A percentile compares a stretch with the other conserved stretches of the same genome.
phyloP scores from a whole-genome alignment of 2,329 filamentous ascomycete genomes.

The Colletotrichum sp. region DNA sequence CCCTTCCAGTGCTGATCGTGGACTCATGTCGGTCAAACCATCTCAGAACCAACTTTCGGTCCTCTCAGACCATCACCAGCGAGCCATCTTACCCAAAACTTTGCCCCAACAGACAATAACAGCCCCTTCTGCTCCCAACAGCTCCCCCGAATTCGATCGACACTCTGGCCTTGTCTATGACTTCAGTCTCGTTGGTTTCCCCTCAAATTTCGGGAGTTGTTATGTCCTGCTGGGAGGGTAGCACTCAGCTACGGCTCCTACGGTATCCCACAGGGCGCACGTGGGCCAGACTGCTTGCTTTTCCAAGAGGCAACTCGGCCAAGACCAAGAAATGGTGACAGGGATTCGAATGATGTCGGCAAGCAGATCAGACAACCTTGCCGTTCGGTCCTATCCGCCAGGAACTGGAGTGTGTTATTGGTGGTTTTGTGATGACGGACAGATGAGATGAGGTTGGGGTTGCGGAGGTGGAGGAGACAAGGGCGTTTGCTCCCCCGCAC shows the following conservation, averaged over 20 bases:
- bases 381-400: conserved; percentile 15
- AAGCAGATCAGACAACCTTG: conserved; percentile 16
- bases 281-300: neutral
- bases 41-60: neutral
- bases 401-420: conserved; percentile 8
- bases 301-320: neutral
- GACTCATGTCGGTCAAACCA: neutral
- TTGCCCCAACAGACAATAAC: neutral
- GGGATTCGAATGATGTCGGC: conserved; percentile 5
- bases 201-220: neutral
- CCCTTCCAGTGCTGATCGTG: neutral
- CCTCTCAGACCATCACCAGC: neutral
- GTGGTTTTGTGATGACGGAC: neutral
- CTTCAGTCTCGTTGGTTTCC: neutral
- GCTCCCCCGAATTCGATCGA: neutral
- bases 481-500: conserved; percentile 15
- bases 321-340: neutral
- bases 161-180: neutral
- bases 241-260: neutral
- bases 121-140: neutral
- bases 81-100: neutral
- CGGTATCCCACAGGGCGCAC: neutral
- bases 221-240: neutral
- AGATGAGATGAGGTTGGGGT: neutral
- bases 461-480: neutral